Evolutionary conservation across 805 yeast genomes (phyloP).

Genomic region (Yarrowia osloensis): DNA sequence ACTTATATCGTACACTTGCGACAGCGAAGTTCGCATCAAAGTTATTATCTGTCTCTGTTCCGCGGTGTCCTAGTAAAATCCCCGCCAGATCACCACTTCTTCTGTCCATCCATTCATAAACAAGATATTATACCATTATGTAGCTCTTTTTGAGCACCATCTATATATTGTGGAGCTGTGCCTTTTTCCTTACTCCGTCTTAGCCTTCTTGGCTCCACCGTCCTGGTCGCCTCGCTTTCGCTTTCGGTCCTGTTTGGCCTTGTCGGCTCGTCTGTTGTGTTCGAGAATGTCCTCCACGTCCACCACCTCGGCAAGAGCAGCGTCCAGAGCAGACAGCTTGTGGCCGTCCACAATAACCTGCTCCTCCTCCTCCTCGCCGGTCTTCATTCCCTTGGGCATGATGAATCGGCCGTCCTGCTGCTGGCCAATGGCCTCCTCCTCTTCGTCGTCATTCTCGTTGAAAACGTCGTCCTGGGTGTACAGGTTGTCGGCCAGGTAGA

Average conservation of each 20-base stretch:
- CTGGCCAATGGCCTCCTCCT: constrained; percentile 34
- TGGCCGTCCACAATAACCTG: constrained; percentile 40
- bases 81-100: too few relatives aligned
- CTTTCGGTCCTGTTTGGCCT: constrained; percentile 34
- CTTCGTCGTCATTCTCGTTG: constrained; percentile 40
- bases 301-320: constrained; percentile 80
- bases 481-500: constrained; percentile 65
- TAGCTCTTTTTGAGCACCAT: background rate
- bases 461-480: constrained; percentile 52
- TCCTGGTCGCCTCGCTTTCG: constrained; percentile 10
- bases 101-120: background rate
- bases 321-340: constrained; percentile 63
- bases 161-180: background rate
- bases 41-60: too few relatives aligned
- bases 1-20: too few relatives aligned
- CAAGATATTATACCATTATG: constrained; percentile 3
- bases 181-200: constrained; percentile 20
- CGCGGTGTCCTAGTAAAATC: too few relatives aligned
- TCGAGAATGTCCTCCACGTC: constrained; percentile 67
- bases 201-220: constrained; percentile 13
- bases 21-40: too few relatives aligned
- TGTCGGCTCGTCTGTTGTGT: constrained; percentile 60
- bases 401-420: constrained; percentile 27
- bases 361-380: constrained; percentile 37
- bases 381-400: constrained; percentile 33